These are phyloP conservation scores for Aureobasidium sp. DNA, from an alignment of 2,329 filamentous ascomycete species.

Conservation along the genomic window DNA sequence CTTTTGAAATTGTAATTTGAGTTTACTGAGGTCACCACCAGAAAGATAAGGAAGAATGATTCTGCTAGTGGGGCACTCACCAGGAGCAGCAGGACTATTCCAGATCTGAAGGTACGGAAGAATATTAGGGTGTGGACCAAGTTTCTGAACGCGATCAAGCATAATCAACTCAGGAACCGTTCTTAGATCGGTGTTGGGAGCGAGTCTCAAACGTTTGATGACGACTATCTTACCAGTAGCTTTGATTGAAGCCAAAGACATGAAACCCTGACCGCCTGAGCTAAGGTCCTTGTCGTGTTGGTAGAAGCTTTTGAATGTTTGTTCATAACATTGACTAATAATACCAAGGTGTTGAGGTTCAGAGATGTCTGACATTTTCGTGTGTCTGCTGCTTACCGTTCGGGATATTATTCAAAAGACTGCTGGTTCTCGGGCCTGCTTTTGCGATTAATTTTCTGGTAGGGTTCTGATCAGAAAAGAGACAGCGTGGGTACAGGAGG, in stretches of 20 bases:
- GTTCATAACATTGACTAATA: not conserved
- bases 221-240: conserved; percentile 4
- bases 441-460: not conserved
- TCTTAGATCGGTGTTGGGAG: not conserved
- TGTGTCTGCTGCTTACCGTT: not conserved
- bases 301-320: conserved; percentile 4
- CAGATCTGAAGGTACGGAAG: not conserved
- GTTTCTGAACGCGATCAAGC: not conserved
- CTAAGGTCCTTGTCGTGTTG: not conserved
- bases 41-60: conserved; percentile 3
- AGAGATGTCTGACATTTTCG: not conserved
- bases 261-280: not conserved
- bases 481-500: not conserved
- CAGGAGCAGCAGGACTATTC: not conserved
- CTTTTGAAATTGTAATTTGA: not conserved
- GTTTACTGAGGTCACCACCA: not conserved
- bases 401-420: not conserved
- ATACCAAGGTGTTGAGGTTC: not conserved
- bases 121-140: not conserved
- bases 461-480: not conserved
- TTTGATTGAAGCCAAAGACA: not conserved
- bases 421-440: not conserved
- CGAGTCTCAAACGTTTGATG: not conserved
- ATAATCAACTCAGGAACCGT: not conserved
- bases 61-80: not conserved